These are phyloP conservation scores for Moelleriella libera DNA, from an alignment of 2,329 filamentous ascomycete species.

Conservation along the genomic window DNA sequence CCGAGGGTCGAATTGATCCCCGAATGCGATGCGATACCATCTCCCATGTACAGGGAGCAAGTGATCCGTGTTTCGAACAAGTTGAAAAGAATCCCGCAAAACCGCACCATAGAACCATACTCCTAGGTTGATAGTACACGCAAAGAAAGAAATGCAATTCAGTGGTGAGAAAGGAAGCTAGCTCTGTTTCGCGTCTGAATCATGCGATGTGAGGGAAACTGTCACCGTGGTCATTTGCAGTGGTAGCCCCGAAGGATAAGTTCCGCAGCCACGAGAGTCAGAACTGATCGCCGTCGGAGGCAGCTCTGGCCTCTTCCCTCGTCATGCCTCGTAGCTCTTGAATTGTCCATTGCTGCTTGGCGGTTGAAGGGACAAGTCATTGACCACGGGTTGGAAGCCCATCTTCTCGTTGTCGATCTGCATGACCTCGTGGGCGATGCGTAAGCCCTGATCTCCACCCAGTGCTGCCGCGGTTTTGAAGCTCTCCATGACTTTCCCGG, in stretches of 20 bases:
- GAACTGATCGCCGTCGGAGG: neutral
- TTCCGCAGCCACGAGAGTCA: slow-evolving; percentile 3
- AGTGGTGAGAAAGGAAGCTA: no score
- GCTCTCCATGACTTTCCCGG: slow-evolving; percentile 67
- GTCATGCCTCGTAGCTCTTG: slow-evolving; percentile 42
- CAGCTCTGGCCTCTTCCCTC: neutral
- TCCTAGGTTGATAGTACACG: no score
- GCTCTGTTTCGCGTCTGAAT: no score
- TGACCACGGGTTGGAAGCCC: slow-evolving; percentile 33
- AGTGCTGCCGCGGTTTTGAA: slow-evolving; percentile 40
- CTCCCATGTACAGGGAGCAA: no score
- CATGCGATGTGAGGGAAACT: no score
- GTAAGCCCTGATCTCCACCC: slow-evolving; percentile 35
- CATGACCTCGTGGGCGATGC: slow-evolving; percentile 28
- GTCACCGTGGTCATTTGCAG: neutral
- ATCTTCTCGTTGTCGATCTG: slow-evolving; percentile 35
- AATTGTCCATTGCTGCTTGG: slow-evolving; percentile 39
- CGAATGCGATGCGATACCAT: no score
- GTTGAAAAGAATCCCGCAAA: no score
- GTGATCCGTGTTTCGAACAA: no score
- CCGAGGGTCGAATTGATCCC: no score
- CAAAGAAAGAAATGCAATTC: no score
- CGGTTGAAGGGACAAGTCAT: slow-evolving; percentile 33
- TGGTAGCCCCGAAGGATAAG: neutral
- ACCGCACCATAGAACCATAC: no score